Evolutionary conservation across 495 filamentous ascomycete genomes (phyloP).

Genomic region (Elaphomyces granulatus): DNA sequence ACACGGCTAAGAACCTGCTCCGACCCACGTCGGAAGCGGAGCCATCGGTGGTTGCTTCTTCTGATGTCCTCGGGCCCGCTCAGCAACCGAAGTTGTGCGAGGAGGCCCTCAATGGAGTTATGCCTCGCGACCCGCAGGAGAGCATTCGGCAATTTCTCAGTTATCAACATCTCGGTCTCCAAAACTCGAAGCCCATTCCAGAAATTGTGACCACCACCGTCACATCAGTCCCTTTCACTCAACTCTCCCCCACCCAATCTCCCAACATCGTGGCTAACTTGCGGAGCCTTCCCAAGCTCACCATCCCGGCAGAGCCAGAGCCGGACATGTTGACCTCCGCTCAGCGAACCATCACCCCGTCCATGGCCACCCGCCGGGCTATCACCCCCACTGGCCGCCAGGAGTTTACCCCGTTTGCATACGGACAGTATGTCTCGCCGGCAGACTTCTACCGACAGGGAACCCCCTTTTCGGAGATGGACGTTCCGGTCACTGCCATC

Average conservation of each 20-base stretch:
- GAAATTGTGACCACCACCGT: neutral
- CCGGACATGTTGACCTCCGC: slow-evolving; percentile 8
- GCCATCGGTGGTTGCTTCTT: slow-evolving; percentile 79
- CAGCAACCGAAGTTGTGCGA: slow-evolving; percentile 54
- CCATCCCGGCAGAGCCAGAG: slow-evolving; percentile 29
- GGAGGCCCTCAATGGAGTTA: slow-evolving; percentile 50
- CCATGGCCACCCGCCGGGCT: slow-evolving; percentile 2
- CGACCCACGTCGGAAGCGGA: slow-evolving; percentile 24
- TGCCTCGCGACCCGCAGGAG: slow-evolving; percentile 69
- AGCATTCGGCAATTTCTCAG: slow-evolving; percentile 78
- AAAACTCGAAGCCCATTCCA: slow-evolving; percentile 28
- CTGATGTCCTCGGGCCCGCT: slow-evolving; percentile 59
- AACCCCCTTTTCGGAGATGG: slow-evolving; percentile 78
- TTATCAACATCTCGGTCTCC: slow-evolving; percentile 49
- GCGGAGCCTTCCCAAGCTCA: slow-evolving; percentile 41
- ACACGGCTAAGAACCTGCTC: slow-evolving; percentile 35
- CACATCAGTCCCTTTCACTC: slow-evolving; percentile 15
- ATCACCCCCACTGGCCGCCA: neutral
- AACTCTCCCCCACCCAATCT: slow-evolving; percentile 23
- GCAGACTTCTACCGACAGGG: slow-evolving; percentile 32
- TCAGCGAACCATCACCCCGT: slow-evolving; percentile 16
- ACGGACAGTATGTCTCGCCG: slow-evolving; percentile 9
- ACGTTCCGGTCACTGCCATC: slow-evolving; percentile 70
- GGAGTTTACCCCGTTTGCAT: neutral
- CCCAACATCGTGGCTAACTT: slow-evolving; percentile 26